Evolutionary conservation across 179 eudicot genomes (phyloP).

Genomic region (Heliamphora pulchella): DNA sequence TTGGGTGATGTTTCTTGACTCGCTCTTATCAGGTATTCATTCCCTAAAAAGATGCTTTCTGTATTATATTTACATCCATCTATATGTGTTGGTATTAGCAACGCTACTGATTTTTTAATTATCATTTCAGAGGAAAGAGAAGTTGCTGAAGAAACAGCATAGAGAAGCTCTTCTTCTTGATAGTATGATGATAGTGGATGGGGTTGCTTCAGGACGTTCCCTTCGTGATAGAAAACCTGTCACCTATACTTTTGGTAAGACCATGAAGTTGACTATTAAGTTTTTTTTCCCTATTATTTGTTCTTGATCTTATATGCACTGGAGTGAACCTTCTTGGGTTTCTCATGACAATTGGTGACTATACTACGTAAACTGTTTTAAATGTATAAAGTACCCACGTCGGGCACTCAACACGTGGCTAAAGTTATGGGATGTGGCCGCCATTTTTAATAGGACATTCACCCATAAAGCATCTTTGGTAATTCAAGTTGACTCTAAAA

Average conservation of each 20-base stretch:
- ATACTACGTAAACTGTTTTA: no score
- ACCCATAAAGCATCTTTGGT: no score
- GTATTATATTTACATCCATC: not conserved
- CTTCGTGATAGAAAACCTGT: conserved; percentile 92
- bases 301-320: not conserved
- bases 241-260: conserved; percentile 90
- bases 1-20: not conserved
- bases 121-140: conserved; percentile 64
- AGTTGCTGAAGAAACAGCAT: conserved; percentile 76
- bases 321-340: not conserved
- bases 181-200: conserved; percentile 59
- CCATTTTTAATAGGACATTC: no score
- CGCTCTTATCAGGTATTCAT: not conserved
- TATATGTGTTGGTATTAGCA: not conserved
- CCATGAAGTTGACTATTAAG: conserved; percentile 7
- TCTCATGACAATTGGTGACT: not conserved
- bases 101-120: conserved; percentile 8
- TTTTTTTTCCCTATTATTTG: not conserved
- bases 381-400: no score
- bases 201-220: conserved; percentile 72
- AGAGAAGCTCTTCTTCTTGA: conserved; percentile 87
- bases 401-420: no score
- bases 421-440: no score
- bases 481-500: no score
- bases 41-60: conserved; percentile 4